Evolutionary conservation across 345 rosid genomes (phyloP).

Genomic region (Lumnitzera racemosa): DNA sequence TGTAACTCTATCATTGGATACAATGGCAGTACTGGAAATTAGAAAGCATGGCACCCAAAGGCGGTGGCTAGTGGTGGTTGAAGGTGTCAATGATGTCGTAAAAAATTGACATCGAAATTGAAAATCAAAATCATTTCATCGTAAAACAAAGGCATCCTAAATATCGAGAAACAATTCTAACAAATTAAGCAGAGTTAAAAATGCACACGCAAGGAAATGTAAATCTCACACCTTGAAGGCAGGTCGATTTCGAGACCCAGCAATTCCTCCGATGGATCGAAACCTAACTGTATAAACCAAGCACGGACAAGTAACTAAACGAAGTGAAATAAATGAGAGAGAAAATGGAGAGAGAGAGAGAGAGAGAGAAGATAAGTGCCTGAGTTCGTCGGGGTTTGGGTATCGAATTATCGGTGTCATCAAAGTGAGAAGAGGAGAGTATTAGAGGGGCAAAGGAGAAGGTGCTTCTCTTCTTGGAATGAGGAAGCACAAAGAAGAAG

Average conservation of each 20-base stretch:
- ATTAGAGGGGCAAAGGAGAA: conserved; percentile 1
- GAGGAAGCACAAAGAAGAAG: not conserved
- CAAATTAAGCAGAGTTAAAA: not conserved
- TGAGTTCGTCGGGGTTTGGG: not conserved
- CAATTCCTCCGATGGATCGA: conserved; percentile 78
- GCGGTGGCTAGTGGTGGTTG: too few species aligned
- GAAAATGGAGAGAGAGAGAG: not conserved
- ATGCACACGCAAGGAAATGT: not conserved
- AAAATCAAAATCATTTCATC: too few species aligned
- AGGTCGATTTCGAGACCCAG: conserved; percentile 55
- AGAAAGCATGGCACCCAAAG: too few species aligned
- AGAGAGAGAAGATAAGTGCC: not conserved
- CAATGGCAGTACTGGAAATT: too few species aligned
- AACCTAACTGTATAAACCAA: conserved; percentile 41
- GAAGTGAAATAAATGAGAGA: not conserved
- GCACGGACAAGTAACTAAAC: not conserved
- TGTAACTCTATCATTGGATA: too few species aligned
- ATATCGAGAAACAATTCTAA: not conserved
- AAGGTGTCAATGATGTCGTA: too few species aligned
- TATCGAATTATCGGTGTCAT: not conserved
- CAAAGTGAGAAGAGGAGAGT: not conserved
- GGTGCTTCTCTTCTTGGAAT: not conserved
- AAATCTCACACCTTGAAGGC: conserved; percentile 40
- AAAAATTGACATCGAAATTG: too few species aligned
- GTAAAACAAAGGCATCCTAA: not conserved